Base-by-base conservation (phyloP, 2,329 filamentous ascomycete species). In the Fusarium chaquense region DNA sequence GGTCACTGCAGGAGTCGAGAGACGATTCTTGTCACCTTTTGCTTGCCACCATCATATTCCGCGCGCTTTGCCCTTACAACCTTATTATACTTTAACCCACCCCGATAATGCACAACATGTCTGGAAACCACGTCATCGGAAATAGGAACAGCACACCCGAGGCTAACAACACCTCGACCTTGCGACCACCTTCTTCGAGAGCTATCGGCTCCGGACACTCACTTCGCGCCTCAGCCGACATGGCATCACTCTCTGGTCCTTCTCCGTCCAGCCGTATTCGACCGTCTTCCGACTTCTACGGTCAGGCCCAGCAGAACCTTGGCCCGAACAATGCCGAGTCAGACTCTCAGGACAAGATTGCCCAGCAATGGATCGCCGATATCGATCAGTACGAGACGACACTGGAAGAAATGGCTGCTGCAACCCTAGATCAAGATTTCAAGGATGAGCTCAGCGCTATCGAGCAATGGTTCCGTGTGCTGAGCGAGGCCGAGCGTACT, bases 351-450 rank as follows among this genome's bases (percentile, higher is more conserved):
- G 96, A 98, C 79, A 95, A 94, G 81, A 92, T 95, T 70, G 94
- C 95, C 52, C 94, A 98, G 83, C 94, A 99, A 81, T 99, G 96
- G 96, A 95, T 99, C 75, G 94, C 95, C 58, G 96, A 99, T 76
- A 98, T 99, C 73, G 96, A 99, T 79, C 95, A 98, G 80, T 98
- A 98, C 77, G 96, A 99, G 85, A 97, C 91, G n/a, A 99, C 96
- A 2, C 82, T 99, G 76, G 96, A 98, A 81, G 96, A 99, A 80
- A 99, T 99, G 96, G 96, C 96, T 44, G 94, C 95, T 33, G 96
- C 96, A 30, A 98, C 96, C n/a, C 85, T 98, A 57, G 96, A 99
- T 78, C 96, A 99, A 83, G 96, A 99, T 78, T 99, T 99, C 86
- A 99, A 99, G 84, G 96, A 98, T 81, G 96, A 99, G 81, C 88